Percentiles rank a stretch among this genome's conserved stretches.
Conservation (phyloP, 129 eudicot species). For the Flaveria brownii region DNA sequence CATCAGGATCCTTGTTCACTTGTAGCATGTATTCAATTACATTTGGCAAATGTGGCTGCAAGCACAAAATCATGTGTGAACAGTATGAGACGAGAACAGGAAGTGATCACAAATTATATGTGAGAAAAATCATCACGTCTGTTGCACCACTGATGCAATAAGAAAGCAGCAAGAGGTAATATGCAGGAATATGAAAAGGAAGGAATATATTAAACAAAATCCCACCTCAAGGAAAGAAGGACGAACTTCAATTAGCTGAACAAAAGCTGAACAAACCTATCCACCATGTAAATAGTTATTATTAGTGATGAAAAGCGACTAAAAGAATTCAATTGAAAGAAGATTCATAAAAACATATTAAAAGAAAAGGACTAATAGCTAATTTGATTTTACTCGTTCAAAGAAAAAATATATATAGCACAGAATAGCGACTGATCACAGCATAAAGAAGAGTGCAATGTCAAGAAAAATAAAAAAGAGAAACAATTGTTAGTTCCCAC, state of each 20-base stretch:
- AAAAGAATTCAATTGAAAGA: background rate
- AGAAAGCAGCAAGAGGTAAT: slow-evolving; percentile 19
- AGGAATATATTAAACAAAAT: background rate
- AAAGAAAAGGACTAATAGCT: background rate
- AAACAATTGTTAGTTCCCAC: background rate
- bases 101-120: background rate
- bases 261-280: slow-evolving; percentile 94
- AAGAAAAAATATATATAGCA: background rate
- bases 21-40: slow-evolving; percentile 85
- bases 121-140: background rate
- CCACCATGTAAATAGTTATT: slow-evolving; percentile 19
- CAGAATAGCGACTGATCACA: slow-evolving; percentile 11
- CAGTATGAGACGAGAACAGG: slow-evolving; percentile 1
- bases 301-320: slow-evolving; percentile 20
- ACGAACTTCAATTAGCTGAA: slow-evolving; percentile 90
- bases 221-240: slow-evolving; percentile 84
- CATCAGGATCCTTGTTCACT: slow-evolving; percentile 95
- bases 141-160: slow-evolving; percentile 10
- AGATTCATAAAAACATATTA: background rate
- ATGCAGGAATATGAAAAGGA: background rate
- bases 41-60: slow-evolving; percentile 88
- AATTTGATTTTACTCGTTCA: background rate
- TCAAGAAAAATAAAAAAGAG: background rate
- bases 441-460: background rate
- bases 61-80: slow-evolving; percentile 27